Conservation (phyloP, 1,139 yeast genomes). For the Pichia sp. region DNA sequence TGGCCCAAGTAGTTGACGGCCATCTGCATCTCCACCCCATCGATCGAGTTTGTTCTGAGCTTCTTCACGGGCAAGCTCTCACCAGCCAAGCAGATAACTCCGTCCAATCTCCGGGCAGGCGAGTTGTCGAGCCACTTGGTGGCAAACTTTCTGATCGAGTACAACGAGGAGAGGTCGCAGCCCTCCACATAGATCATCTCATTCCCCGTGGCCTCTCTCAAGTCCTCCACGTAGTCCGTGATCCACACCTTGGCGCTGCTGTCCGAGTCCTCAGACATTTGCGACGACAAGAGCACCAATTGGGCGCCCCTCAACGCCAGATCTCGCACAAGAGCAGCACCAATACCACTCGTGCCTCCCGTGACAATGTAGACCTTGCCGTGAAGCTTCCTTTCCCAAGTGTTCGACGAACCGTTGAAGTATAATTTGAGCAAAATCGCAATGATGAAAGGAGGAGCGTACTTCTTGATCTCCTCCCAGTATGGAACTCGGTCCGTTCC, state of each 20-base stretch:
- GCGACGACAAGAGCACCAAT: conserved; percentile 61
- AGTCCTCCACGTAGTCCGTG: conserved; percentile 71
- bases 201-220: conserved; percentile 67
- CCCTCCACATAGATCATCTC: conserved; percentile 80
- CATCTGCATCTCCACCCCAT: conserved; percentile 82
- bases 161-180: conserved; percentile 72
- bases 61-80: conserved; percentile 67
- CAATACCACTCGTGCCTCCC: conserved; percentile 92
- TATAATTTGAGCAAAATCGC: conserved; percentile 59
- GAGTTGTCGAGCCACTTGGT: conserved; percentile 89
- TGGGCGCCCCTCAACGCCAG: conserved; percentile 86
- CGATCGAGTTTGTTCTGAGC: conserved; percentile 60
- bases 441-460: conserved; percentile 49
- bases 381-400: conserved; percentile 90
- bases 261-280: conserved; percentile 44
- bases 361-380: conserved; percentile 81
- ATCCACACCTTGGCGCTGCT: conserved; percentile 48
- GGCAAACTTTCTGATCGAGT: conserved; percentile 84
- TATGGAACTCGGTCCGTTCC: conserved; percentile 77
- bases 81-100: conserved; percentile 83
- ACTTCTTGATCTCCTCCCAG: conserved; percentile 52
- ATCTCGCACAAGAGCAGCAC: conserved; percentile 70
- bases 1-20: conserved; percentile 81
- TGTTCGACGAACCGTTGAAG: conserved; percentile 72
- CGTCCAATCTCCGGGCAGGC: conserved; percentile 89